A percentile compares a stretch with the other conserved stretches of the same genome.
Evolutionary conservation across 2,329 filamentous ascomycete genomes (phyloP).

Genomic region (Pestalotiopsis sp.): DNA sequence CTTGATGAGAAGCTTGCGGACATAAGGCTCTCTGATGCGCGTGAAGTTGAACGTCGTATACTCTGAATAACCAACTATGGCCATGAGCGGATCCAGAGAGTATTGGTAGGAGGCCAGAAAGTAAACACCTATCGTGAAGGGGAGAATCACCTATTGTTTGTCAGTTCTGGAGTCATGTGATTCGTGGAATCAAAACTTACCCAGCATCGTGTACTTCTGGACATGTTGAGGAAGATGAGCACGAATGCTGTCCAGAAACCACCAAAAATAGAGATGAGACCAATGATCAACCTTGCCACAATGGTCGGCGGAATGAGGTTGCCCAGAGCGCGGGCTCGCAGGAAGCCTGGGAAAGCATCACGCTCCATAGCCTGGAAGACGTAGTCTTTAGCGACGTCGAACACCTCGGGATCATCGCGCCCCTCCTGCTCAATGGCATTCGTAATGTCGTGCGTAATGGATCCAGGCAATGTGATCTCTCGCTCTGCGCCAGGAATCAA

Average conservation of each 20-base stretch:
- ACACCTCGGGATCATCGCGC: conserved; percentile 94
- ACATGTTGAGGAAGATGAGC: conserved; percentile 85
- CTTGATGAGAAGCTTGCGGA: conserved; percentile 82
- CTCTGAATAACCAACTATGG: conserved; percentile 87
- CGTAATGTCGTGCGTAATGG: conserved; percentile 85
- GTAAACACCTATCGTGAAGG: conserved; percentile 91
- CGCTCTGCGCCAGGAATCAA: conserved; percentile 92
- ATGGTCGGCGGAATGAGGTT: conserved; percentile 93
- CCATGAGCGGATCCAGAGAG: conserved; percentile 89
- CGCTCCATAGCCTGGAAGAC: conserved; percentile 99
- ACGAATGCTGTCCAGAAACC: conserved; percentile 94
- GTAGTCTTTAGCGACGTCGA: conserved; percentile 97
- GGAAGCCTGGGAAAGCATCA: conserved; percentile 96
- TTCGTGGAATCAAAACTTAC: conserved; percentile 53
- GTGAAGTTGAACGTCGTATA: conserved; percentile 95
- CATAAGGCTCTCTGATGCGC: conserved; percentile 85
- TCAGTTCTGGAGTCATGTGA: conserved; percentile 15
- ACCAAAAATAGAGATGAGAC: conserved; percentile 83
- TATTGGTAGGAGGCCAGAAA: conserved; percentile 91
- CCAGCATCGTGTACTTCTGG: conserved; percentile 77
- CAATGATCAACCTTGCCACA: conserved; percentile 81
- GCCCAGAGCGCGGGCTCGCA: conserved; percentile 91
- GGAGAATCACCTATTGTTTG: conserved; percentile 65
- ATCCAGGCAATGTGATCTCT: conserved; percentile 90
- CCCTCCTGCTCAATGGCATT: conserved; percentile 86